Base-by-base conservation (phyloP, 352 stramenopile species). In the Sclerospora graminicola region DNA sequence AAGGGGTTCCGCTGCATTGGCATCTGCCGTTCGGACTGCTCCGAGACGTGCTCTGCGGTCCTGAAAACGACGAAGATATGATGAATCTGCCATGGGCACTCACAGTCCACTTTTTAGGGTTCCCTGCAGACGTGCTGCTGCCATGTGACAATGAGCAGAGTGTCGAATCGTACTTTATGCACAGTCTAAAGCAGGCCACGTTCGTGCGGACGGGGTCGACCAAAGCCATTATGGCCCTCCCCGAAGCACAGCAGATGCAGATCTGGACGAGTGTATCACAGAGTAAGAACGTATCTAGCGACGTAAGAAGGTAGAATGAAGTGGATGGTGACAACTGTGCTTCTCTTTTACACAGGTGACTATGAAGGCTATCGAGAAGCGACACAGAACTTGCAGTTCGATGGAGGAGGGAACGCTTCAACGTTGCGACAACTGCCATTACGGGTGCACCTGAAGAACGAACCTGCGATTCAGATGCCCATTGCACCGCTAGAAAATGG, bases 141-240 rank as follows among this genome's bases (percentile, higher is more conserved):
- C 69, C 76, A 16, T 89, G 74, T 32, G 79, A 87, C 26, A 84
- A 87, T 38, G 70, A 89, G 37, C 57, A 78, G 35, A 81, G 62
- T 28, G 66, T 89, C 27, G 79, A 89, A 57, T 73, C 59, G 13
- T 69, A 89, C 58, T 91, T 89, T 33, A 91, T 91, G 76, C 76
- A 91, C 62, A 84, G 69, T 41, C 63, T 87, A 27, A 91, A 91
- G 51, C 79, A 90, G 51, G 64, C 74, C 18, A 78, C 65, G 34
- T 91, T 86, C 43, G 45, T 89, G 32, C 60, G 78, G 26, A 72
- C 65, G 40, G 77, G 80, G 28, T 84, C 74, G 10, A 91, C 77
- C 21, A 89, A 89, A 47, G 62, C 63, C 28, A 80, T 91, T 42
- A 91, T 91, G 80, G 59, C 49, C 27, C 55, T 91, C 48, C 75